Evolutionary conservation across 2,329 filamentous ascomycete species (phyloP), one percentile per base, ranked within the genome.

Genomic region (Calonectria hongkongensis): DNA sequence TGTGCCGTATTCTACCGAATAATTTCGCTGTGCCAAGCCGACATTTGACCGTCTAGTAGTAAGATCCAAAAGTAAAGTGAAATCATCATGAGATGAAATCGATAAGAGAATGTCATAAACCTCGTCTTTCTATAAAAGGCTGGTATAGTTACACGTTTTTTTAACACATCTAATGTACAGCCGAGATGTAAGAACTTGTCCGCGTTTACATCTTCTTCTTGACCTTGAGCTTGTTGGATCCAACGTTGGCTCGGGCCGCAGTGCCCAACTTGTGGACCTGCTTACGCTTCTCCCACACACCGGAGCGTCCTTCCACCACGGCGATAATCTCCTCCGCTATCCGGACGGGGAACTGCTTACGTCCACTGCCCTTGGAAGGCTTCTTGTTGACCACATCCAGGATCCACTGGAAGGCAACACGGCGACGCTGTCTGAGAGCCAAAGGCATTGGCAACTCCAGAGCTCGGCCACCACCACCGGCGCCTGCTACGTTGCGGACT

Each of bases 331-430:
- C 96, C 82, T 96, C 93, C 1, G 95, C 95, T 74, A 98, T 90
- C 68, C 94, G 89, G 79, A 93, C 89, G 13, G 95, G 93, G 81
- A 98, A 94, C 83, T 92, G 92, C 75, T 89, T 89, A 71, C 90
- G 90, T 9, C 94, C 94, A 80, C 91, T 94, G 25, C 93, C 94
- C 78, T 89, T 89, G 75, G 92, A 94, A 75, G 90, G 91, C 85
- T 94, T 93, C 88, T 95, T 97, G 75, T 91, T 91, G 47, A 95
- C 94, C n/a, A 92, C 90, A 74, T 95, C 93, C 71, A 98, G 85
- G 78, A 99, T 98, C 97, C 97, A 99, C 83, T 90, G 87, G 76
- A 98, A 93, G 2, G 96, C 96, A 64, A 89, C 88, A 68, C 96
- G 89, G 77, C 96, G 89, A 74, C 96, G 90, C 83, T 97, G 94